Evolutionary conservation across 352 stramenopile genomes (phyloP).

Genomic region (Blastocystis sp.): DNA sequence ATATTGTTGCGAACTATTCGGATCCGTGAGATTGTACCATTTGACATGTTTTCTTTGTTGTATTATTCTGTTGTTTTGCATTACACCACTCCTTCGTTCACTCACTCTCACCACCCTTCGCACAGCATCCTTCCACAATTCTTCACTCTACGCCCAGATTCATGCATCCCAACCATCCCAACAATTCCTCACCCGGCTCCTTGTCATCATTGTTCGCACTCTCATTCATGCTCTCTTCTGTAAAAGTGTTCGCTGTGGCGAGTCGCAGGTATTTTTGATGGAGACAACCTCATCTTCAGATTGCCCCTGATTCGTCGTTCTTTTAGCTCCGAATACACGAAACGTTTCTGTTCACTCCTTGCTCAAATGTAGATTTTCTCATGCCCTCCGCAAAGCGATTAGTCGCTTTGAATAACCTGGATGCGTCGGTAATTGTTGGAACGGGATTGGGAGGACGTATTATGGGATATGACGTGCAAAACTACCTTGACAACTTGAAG

Average conservation of each 20-base stretch:
- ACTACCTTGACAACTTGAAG: neutral
- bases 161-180: no score
- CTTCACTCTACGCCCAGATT: no score
- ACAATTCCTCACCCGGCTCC: no score
- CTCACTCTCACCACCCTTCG: no score
- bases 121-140: no score
- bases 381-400: slow-evolving; percentile 3
- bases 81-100: no score
- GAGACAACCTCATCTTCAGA: neutral
- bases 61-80: no score
- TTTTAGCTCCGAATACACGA: slow-evolving; percentile 35
- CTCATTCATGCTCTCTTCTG: neutral
- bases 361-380: neutral
- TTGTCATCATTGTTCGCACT: no score
- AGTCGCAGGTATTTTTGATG: neutral
- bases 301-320: neutral
- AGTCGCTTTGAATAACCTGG: slow-evolving; percentile 35
- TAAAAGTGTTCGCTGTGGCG: neutral
- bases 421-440: neutral
- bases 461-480: slow-evolving; percentile 10
- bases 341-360: neutral
- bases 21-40: no score
- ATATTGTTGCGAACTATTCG: neutral
- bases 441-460: slow-evolving; percentile 6
- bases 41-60: no score